Base-by-base conservation (phyloP, 306 rosid species). In the Alnus rubra region DNA sequence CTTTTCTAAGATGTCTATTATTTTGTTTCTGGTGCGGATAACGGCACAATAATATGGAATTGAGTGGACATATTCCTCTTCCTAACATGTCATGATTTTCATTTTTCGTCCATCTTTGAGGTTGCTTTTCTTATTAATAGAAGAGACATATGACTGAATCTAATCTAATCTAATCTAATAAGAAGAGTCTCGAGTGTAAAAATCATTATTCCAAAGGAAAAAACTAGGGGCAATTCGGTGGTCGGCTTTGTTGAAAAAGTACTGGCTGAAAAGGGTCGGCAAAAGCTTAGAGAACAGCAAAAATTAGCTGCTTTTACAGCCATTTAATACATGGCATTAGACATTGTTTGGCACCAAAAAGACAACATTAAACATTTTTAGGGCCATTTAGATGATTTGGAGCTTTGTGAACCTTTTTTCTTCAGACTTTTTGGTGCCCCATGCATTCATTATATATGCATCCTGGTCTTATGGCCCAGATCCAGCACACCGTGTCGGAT, bases 401-500 rank as follows among this genome's bases (percentile, higher is more conserved):
- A 23, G 28, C 28, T 23, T 23, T 23, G 28, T 23, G 28, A 23
- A 23, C 28, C 2, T 11, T 50, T 70, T 49, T 75, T 37, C 79
- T 60, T 19, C 71, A 50, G 54, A 47, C 15, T 23, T 23, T 23
- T 23, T 23, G 28, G 28, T 23, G 28, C 28, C 28, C 28, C 28
- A 23, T 23, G 28, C 28, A 23, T 23, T 0, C 28, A 23, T 23
- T 23, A 23, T 49, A 50, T 59, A 76, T n/a, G 42, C n/a, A 47
- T 62, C 35, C 59, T 3, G 60, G 51, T 28, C 10, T 69, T 11
- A 15, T 52, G 78, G 45, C 67, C 78, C 78, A 39, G 8, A 49
- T 79, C 73, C 82, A 71, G 63, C 76, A 45, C 77, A 71, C 71
- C 8, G 4, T 14, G 74, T 79, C 82, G 65, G 37, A 28, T 30